A percentile compares a stretch with the other conserved stretches of the same genome.
These are phyloP conservation scores for Arthrobotrys entomopaga DNA, from an alignment of 2,329 filamentous ascomycete species.

Conservation along the genomic window DNA sequence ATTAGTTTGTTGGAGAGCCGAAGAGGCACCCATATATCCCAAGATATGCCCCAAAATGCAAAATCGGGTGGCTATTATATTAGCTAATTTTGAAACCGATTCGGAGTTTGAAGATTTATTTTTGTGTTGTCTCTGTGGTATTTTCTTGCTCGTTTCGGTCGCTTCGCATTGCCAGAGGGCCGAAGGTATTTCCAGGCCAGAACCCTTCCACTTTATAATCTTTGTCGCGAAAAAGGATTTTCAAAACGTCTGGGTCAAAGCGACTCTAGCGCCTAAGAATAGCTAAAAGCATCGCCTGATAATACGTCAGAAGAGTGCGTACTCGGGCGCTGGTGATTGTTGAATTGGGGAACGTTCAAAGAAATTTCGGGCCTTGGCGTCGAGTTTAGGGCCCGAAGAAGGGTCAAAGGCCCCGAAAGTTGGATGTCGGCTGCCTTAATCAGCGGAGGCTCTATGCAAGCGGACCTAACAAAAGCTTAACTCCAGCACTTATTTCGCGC, in stretches of 20 bases:
- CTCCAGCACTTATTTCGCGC: slow-evolving; percentile 9
- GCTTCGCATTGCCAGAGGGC: slow-evolving; percentile 33
- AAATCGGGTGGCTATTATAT: too few species aligned
- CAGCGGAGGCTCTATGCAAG: slow-evolving; percentile 44
- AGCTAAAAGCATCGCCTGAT: neutral
- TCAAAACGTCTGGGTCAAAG: neutral
- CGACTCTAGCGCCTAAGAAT: slow-evolving; percentile 3
- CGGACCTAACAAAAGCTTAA: slow-evolving; percentile 41
- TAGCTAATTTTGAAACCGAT: too few species aligned
- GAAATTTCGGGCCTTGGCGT: slow-evolving; percentile 40
- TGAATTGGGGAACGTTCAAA: neutral
- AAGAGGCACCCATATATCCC: too few species aligned
- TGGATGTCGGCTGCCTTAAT: slow-evolving; percentile 8
- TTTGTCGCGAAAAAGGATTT: neutral
- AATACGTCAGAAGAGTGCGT: slow-evolving; percentile 13
- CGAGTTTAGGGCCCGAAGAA: slow-evolving; percentile 31
- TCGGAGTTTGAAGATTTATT: neutral
- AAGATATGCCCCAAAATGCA: too few species aligned
- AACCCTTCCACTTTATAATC: slow-evolving; percentile 18
- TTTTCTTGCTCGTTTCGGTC: slow-evolving; percentile 34
- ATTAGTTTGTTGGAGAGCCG: neutral
- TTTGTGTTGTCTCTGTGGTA: slow-evolving; percentile 5
- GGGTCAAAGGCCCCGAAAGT: slow-evolving; percentile 16
- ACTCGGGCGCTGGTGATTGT: neutral
- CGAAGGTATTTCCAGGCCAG: slow-evolving; percentile 10